Evolutionary conservation across 108 stramenopile genomes (phyloP).

Genomic region (Nannochloropsis gaditana): DNA sequence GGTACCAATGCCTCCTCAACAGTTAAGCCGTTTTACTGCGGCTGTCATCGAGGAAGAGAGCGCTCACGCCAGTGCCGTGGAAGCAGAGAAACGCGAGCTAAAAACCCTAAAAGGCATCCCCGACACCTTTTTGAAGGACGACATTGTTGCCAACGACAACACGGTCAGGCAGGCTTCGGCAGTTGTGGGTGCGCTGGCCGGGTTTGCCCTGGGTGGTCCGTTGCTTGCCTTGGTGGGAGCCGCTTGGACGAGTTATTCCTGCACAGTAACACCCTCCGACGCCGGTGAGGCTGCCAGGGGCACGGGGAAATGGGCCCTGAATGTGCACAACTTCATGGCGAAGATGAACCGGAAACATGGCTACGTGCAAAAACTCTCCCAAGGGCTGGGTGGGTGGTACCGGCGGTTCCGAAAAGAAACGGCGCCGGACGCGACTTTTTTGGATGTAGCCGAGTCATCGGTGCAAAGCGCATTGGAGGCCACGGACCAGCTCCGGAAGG

Average conservation of each 20-base stretch:
- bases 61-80: not conserved
- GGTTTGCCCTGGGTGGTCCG: not conserved
- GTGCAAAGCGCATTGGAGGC: not conserved
- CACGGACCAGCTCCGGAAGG: not conserved
- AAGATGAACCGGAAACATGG: not conserved
- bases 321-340: constrained; percentile 17
- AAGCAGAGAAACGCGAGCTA: not conserved
- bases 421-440: not conserved
- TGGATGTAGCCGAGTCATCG: not conserved
- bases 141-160: not conserved
- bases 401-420: not conserved
- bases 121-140: not conserved
- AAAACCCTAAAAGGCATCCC: not conserved
- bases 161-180: not conserved
- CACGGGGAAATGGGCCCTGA: not conserved
- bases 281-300: not conserved
- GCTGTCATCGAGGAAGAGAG: not conserved
- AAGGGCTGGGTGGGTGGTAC: not conserved
- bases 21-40: constrained; percentile 17
- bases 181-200: not conserved
- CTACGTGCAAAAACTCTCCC: not conserved
- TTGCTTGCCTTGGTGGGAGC: not conserved
- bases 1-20: not conserved
- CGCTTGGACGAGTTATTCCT: not conserved
- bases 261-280: not conserved